phyloP scores from a whole-genome alignment of 371 early-diverging fungal species.

The Polyrhizophydium stewartii region DNA sequence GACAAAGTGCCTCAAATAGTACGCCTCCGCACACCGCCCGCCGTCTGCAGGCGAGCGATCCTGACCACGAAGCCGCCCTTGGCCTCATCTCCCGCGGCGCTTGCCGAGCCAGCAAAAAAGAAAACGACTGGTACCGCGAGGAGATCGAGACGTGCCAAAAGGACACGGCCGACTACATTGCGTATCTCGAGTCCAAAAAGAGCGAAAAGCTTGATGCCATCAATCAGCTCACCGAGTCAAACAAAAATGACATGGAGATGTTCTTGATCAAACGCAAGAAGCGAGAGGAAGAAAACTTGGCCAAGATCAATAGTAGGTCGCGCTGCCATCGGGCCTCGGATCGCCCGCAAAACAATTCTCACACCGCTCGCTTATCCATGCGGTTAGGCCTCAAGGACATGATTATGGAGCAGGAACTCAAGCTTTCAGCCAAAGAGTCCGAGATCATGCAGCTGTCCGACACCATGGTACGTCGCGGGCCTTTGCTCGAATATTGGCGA shows the following conservation, averaged over 20 bases:
- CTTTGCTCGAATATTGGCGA: not conserved
- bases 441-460: conserved; percentile 40
- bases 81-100: not conserved
- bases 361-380: not conserved
- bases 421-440: conserved; percentile 35
- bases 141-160: conserved; percentile 41
- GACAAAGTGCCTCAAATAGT: conserved; percentile 36
- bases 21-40: conserved; percentile 3
- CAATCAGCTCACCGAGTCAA: conserved; percentile 24
- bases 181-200: conserved; percentile 36
- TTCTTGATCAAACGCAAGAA: conserved; percentile 15
- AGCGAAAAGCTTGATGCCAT: conserved; percentile 34
- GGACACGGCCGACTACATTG: conserved; percentile 43
- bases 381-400: conserved; percentile 22
- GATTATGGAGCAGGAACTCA: conserved; percentile 33
- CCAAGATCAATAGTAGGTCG: conserved; percentile 27
- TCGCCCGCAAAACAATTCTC: not conserved
- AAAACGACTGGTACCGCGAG: conserved; percentile 46
- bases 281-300: conserved; percentile 26
- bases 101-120: conserved; percentile 30
- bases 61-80: not conserved
- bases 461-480: conserved; percentile 24
- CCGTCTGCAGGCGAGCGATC: not conserved
- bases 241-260: conserved; percentile 30
- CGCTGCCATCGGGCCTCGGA: not conserved